Conservation (phyloP, 805 yeast species). For the Lachancea lanzarotensis region DNA sequence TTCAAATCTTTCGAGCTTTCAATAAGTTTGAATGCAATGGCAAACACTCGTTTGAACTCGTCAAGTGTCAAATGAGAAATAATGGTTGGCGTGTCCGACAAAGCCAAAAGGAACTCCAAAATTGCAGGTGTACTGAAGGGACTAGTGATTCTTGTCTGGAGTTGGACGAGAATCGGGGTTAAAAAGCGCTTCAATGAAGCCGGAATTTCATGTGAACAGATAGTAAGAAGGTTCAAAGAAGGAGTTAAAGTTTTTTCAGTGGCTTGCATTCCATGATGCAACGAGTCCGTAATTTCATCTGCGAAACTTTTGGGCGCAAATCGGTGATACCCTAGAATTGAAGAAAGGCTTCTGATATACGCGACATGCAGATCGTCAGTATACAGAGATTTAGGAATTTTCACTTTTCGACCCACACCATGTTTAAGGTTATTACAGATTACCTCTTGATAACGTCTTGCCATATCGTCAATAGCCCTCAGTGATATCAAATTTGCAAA, state of each 20-base stretch:
- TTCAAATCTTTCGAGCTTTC: conserved; percentile 56
- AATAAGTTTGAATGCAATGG: conserved; percentile 72
- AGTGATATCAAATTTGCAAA: conserved; percentile 53
- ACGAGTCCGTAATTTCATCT: conserved; percentile 55
- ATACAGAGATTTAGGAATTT: conserved; percentile 40
- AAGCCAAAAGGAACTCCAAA: conserved; percentile 62
- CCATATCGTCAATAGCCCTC: conserved; percentile 35
- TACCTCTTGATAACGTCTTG: conserved; percentile 38
- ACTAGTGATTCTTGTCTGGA: conserved; percentile 70
- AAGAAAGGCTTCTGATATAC: conserved; percentile 52
- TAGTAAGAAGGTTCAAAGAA: conserved; percentile 64
- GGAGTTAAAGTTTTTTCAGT: conserved; percentile 79
- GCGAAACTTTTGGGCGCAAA: conserved; percentile 50
- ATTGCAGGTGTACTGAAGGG: conserved; percentile 65
- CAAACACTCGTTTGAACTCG: conserved; percentile 75
- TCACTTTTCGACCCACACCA: conserved; percentile 39
- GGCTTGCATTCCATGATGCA: conserved; percentile 51
- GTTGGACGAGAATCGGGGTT: conserved; percentile 58
- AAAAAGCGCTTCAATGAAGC: conserved; percentile 61
- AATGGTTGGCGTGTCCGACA: conserved; percentile 59
- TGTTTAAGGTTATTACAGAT: conserved; percentile 55
- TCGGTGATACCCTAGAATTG: conserved; percentile 54
- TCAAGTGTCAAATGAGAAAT: conserved; percentile 68
- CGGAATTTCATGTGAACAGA: conserved; percentile 79
- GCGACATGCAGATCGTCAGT: conserved; percentile 64